These are phyloP conservation scores for Diplodia scrobiculata DNA, from an alignment of 2,329 filamentous ascomycete genomes.

Conservation along the genomic window DNA sequence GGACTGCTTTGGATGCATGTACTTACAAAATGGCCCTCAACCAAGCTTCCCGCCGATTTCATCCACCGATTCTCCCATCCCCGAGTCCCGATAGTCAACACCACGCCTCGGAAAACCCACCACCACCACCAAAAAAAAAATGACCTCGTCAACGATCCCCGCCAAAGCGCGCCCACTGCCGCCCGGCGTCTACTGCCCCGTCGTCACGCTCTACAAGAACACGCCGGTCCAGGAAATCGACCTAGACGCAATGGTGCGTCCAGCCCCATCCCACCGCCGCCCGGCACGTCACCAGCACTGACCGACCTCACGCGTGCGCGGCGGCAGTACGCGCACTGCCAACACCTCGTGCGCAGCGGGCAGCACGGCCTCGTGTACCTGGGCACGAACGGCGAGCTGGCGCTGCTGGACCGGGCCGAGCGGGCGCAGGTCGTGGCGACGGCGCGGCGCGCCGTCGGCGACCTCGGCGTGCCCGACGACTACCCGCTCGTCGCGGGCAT, in stretches of 20 bases:
- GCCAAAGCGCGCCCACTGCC: constrained; percentile 45
- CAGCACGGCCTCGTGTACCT: constrained; percentile 53
- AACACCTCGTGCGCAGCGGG: constrained; percentile 48
- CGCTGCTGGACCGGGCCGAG: constrained; percentile 48
- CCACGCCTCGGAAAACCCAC: neutral
- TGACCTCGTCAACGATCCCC: constrained; percentile 34
- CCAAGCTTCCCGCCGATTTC: neutral
- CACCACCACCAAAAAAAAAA: neutral
- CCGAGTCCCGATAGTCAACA: neutral
- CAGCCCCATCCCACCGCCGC: too few species aligned
- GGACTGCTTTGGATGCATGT: neutral
- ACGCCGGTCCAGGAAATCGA: constrained; percentile 49
- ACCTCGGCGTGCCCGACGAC: constrained; percentile 36
- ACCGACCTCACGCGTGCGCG: neutral
- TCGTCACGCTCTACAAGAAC: constrained; percentile 52
- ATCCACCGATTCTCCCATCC: neutral
- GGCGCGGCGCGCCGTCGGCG: constrained; percentile 45
- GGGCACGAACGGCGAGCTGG: constrained; percentile 54
- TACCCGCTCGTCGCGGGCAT: constrained; percentile 53
- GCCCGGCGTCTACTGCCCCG: constrained; percentile 52
- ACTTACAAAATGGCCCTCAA: neutral
- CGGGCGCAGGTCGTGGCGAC: constrained; percentile 48
- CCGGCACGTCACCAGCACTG: neutral
- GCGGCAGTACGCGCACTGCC: constrained; percentile 45
- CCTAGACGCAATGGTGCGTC: constrained; percentile 45